Base-by-base conservation (phyloP, 176 grass and related monocot species). In the Hordeum vulgare region DNA sequence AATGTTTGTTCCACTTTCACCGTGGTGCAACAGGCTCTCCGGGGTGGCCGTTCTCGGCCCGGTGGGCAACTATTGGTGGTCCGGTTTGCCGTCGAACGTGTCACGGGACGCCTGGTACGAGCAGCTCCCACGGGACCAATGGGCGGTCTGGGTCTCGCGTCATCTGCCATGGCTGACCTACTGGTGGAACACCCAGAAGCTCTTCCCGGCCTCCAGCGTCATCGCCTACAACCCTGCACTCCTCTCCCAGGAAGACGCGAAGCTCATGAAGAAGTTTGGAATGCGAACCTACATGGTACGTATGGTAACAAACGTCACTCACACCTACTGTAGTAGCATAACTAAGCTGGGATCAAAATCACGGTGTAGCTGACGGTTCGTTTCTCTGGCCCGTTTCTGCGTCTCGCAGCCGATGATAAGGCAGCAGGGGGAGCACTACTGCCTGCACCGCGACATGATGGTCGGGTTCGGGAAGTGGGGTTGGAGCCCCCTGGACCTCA, bases 81-180 rank as follows among this genome's bases (percentile, higher is more conserved):
- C 84, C 1, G 90, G 95, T n/a, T 86, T 94, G 11, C 95, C 92
- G 83, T n/a, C 84, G 31, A 93, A 91, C 83, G 63, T 91, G 71
- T 88, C 87, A 2, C 25, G 70, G 69, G 84, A 92, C 27, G 82
- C 88, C 68, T 98, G 85, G 78, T 81, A 93, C 36, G 79, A 81
- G 85, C 92, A 91, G 83, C 81, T 88, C 36, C 79, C 76, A 18
- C 92, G 88, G 78, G 92, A 98, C 5, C 78, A 88, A 44, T 95
- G 84, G 88, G 88, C 89, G 1, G 86, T 93, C n/a, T 74, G 92
- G 75, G 82, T 98, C 14, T 73, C 92, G 4, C 88, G 92, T 20
- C 86, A 95, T 61, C 41, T 88, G n/a, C 95, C 95, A 24, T 98
- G 90, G 86, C 81, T 98, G 17, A 92, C 87, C n/a, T 93, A 98